Percentiles rank a stretch among this genome's conserved stretches.
These are phyloP conservation scores for Lanmaoa rubissima DNA, from an alignment of 768 basidiomycete species.

Conservation along the genomic window DNA sequence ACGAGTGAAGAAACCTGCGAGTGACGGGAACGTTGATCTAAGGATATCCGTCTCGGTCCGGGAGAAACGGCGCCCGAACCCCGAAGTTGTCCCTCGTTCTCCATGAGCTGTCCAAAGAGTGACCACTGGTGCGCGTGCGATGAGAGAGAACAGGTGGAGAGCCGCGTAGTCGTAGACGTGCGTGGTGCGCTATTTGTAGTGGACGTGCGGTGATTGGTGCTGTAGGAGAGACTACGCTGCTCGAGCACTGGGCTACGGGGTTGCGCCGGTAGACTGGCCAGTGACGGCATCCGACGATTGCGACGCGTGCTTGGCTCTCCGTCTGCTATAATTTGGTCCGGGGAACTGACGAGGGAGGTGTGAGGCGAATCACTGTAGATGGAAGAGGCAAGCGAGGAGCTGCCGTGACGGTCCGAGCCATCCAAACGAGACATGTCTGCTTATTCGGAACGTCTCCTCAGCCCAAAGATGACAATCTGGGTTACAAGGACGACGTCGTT, in stretches of 20 bases:
- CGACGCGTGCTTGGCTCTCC: slow-evolving; percentile 16
- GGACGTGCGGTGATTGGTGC: neutral
- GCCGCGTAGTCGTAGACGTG: slow-evolving; percentile 10
- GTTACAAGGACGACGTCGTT: neutral
- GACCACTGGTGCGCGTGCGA: slow-evolving; percentile 51
- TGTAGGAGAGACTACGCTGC: slow-evolving; percentile 13
- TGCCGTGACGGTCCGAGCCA: slow-evolving; percentile 79
- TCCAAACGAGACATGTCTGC: slow-evolving; percentile 37
- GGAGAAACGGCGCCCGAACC: neutral
- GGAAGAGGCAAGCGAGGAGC: slow-evolving; percentile 81
- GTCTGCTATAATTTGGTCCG: slow-evolving; percentile 16
- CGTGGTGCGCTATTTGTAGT: slow-evolving; percentile 16
- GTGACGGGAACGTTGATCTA: neutral
- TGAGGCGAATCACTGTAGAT: slow-evolving; percentile 9
- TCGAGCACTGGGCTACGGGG: slow-evolving; percentile 3
- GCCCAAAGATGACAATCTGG: neutral
- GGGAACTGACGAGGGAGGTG: slow-evolving; percentile 25
- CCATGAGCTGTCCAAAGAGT: slow-evolving; percentile 69
- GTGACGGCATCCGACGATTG: slow-evolving; percentile 20
- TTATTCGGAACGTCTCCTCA: neutral
- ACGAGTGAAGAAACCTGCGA: neutral
- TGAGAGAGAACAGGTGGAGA: slow-evolving; percentile 3
- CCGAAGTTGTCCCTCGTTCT: slow-evolving; percentile 52
- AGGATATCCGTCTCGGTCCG: slow-evolving; percentile 3
- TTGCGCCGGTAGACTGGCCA: neutral